These are phyloP conservation scores for Candida chilensis DNA, from an alignment of 805 yeast genomes.

Conservation along the genomic window DNA sequence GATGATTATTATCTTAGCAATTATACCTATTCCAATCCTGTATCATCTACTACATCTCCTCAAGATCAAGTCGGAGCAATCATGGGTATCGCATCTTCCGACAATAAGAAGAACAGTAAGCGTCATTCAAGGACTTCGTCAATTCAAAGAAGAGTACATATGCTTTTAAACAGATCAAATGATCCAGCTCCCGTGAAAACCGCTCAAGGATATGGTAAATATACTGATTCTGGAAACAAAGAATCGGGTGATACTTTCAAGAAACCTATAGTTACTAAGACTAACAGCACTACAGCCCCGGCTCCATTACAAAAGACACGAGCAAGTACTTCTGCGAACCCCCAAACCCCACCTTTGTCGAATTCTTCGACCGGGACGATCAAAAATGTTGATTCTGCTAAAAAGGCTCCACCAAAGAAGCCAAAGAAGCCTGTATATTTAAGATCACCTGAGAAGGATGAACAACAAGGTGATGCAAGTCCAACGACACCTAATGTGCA, in stretches of 20 bases:
- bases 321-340: constrained; percentile 3
- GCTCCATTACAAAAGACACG: too few species aligned
- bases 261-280: too few species aligned
- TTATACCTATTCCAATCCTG: too few species aligned
- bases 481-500: background rate
- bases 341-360: constrained; percentile 3
- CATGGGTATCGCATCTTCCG: too few species aligned
- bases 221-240: constrained; percentile 29
- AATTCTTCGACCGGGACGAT: constrained; percentile 1
- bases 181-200: constrained; percentile 46
- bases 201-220: constrained; percentile 79
- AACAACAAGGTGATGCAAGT: constrained; percentile 3
- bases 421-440: constrained; percentile 57
- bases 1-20: too few species aligned
- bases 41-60: too few species aligned
- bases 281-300: too few species aligned
- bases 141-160: constrained; percentile 49
- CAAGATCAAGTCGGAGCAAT: too few species aligned
- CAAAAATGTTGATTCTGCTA: too few species aligned
- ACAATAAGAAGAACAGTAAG: too few species aligned
- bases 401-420: constrained; percentile 45
- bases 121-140: constrained; percentile 17
- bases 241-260: too few species aligned
- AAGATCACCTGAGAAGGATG: constrained; percentile 17
- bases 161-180: constrained; percentile 29